Conservation (phyloP, 2,329 filamentous ascomycete genomes). For the Pyrenophora teres region DNA sequence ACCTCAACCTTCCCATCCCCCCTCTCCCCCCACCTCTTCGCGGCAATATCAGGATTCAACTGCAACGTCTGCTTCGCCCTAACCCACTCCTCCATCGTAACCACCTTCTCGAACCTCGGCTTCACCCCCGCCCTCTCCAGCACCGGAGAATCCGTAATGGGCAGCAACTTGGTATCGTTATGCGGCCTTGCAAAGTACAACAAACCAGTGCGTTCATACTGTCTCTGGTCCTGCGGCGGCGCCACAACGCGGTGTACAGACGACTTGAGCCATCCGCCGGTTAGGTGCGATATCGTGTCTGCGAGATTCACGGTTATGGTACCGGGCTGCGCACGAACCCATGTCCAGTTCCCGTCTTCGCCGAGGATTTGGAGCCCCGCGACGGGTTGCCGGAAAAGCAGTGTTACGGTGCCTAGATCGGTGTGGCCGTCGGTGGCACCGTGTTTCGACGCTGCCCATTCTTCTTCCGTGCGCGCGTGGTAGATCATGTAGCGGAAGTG, state of each 20-base stretch:
- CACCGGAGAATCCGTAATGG: slow-evolving; percentile 45
- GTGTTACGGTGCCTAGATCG: slow-evolving; percentile 54
- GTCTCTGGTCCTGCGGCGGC: slow-evolving; percentile 50
- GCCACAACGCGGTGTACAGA: slow-evolving; percentile 57
- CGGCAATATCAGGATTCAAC: slow-evolving; percentile 24
- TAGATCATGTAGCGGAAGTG: slow-evolving; percentile 52
- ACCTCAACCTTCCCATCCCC: slow-evolving; percentile 34
- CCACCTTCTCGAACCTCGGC: slow-evolving; percentile 18
- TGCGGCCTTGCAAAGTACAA: slow-evolving; percentile 50
- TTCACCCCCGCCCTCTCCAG: slow-evolving; percentile 35
- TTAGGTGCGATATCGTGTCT: slow-evolving; percentile 49
- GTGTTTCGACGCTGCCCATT: slow-evolving; percentile 45
- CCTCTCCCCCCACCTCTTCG: slow-evolving; percentile 30
- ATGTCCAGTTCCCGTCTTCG: slow-evolving; percentile 53
- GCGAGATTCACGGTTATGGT: slow-evolving; percentile 58
- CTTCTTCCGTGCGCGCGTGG: slow-evolving; percentile 47
- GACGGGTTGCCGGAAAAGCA: slow-evolving; percentile 55
- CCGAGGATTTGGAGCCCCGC: slow-evolving; percentile 55
- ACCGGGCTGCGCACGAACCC: slow-evolving; percentile 52
- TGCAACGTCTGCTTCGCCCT: too few relatives aligned
- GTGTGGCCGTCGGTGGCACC: slow-evolving; percentile 56
- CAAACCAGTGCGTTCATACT: slow-evolving; percentile 45
- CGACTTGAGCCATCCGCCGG: slow-evolving; percentile 53
- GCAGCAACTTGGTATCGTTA: slow-evolving; percentile 45
- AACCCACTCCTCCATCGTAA: too few relatives aligned